Conservation (phyloP, 495 filamentous ascomycete species). For the Penicillium daleae region DNA sequence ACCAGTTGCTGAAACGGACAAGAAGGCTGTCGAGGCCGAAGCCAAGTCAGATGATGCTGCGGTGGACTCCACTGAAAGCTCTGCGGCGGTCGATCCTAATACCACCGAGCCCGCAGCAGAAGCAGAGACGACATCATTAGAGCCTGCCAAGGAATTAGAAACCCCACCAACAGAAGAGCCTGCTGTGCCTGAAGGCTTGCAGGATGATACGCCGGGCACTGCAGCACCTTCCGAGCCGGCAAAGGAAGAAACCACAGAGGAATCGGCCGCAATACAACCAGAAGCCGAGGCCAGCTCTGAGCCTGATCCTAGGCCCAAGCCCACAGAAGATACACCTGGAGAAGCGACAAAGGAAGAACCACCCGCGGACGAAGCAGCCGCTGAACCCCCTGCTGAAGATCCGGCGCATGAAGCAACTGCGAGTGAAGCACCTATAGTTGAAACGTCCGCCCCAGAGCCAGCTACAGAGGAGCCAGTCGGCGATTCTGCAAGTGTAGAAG, state of each 20-base stretch:
- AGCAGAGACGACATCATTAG: background rate
- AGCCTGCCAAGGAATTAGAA: background rate
- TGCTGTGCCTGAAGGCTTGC: background rate
- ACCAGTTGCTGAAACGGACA: slow-evolving; percentile 1
- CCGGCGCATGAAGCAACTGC: slow-evolving; percentile 5
- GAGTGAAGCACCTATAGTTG: slow-evolving; percentile 6
- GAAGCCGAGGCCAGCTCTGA: slow-evolving; percentile 7
- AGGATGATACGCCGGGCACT: background rate
- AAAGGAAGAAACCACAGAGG: background rate
- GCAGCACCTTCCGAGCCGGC: background rate
- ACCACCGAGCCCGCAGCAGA: background rate
- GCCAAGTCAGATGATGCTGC: background rate
- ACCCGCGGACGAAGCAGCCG: slow-evolving; percentile 2
- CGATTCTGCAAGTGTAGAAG: background rate
- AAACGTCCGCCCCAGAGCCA: background rate
- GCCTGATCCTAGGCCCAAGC: slow-evolving; percentile 10
- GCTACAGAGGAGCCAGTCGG: slow-evolving; percentile 16
- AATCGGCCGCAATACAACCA: background rate
- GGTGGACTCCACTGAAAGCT: background rate
- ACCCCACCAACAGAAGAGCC: slow-evolving; percentile 11
- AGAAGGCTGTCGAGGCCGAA: slow-evolving; percentile 1
- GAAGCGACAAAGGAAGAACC: slow-evolving; percentile 17
- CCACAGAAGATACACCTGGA: slow-evolving; percentile 16
- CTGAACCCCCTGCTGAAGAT: slow-evolving; percentile 15
- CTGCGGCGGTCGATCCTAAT: background rate